Evolutionary conservation across 2,329 filamentous ascomycete species (phyloP), one percentile per base, ranked within the genome.

Genomic region (Colletotrichum somersetense): DNA sequence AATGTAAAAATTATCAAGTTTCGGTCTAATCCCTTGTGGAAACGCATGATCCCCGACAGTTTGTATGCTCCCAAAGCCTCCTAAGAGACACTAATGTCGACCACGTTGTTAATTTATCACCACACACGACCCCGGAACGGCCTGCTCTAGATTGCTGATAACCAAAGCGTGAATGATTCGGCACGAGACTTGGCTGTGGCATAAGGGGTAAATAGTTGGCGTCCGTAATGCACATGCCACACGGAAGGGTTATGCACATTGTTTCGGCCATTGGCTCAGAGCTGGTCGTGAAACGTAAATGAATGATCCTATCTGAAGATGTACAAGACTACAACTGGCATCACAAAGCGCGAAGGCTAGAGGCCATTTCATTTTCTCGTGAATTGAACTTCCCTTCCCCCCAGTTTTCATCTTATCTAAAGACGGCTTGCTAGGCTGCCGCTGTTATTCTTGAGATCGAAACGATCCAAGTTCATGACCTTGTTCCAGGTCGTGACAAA

Each of bases 381-480:
- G 3, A 38, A 26, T 46, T 2, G 8, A 64, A 48, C 38, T 33
- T 61, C 44, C 14, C 16, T 6, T 18, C 5, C 18, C 2, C 30
- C 11, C 30, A 16, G 4, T 57, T 35, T 50, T 18, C 14, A 4
- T 38, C 33, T 40, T 33, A 38, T 62, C 46, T 71, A 71, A 8
- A 71, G 67, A 18, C 67, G 63, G 48, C 67, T 71, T 5, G 67
- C 63, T 11, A 71, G 12, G 33, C 58, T 71, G 8, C 50, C 50
- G 3, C 55, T 40, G 10, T 35, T 35, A 48, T 59, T 73, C 48
- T 74, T 71, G n/a, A 89, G 72, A 75, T 94, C 92, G 77, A 90
- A 94, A 16, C 92, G 88, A 79, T 94, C 92, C 67, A 91, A 79
- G 78, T 92, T 91, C 89, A 92, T 91, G 14, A 94, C 89, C 89